Evolutionary conservation across 805 yeast species (phyloP).

Genomic region (Candida anglica): DNA sequence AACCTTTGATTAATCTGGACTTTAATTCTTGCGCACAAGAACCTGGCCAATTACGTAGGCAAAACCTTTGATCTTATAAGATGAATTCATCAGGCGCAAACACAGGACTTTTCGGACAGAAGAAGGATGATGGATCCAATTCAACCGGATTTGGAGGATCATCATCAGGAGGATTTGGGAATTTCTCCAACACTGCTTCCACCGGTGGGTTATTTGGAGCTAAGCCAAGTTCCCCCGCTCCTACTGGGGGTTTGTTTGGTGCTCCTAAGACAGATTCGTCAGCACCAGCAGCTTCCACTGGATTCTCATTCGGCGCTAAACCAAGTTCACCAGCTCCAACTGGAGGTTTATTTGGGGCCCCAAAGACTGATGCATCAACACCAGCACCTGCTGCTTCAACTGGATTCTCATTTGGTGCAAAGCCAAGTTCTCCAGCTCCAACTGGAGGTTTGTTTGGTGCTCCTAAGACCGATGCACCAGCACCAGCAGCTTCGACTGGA

Average conservation of each 20-base stretch:
- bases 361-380: neutral
- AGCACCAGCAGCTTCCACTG: slow-evolving; percentile 8
- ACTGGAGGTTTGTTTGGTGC: slow-evolving; percentile 13
- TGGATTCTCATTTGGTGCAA: slow-evolving; percentile 21
- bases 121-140: slow-evolving; percentile 6
- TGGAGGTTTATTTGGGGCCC: neutral
- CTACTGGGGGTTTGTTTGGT: slow-evolving; percentile 9
- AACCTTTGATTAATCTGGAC: too few relatives aligned
- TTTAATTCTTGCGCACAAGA: too few relatives aligned
- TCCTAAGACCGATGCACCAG: slow-evolving; percentile 6
- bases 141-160: slow-evolving; percentile 1
- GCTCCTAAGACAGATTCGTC: slow-evolving; percentile 4
- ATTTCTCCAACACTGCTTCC: too few relatives aligned
- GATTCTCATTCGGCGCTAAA: slow-evolving; percentile 22
- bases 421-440: slow-evolving; percentile 4
- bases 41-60: too few relatives aligned
- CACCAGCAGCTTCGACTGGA: slow-evolving; percentile 4
- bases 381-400: slow-evolving; percentile 3
- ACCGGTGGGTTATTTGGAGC: slow-evolving; percentile 24
- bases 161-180: too few relatives aligned
- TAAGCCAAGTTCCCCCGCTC: slow-evolving; percentile 5
- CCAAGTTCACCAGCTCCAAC: slow-evolving; percentile 9
- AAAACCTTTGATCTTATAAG: too few relatives aligned
- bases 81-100: too few relatives aligned
- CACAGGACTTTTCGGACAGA: slow-evolving; percentile 14